These are phyloP conservation scores for Dalbergia cultrata DNA, from an alignment of 306 rosid genomes.

Conservation along the genomic window DNA sequence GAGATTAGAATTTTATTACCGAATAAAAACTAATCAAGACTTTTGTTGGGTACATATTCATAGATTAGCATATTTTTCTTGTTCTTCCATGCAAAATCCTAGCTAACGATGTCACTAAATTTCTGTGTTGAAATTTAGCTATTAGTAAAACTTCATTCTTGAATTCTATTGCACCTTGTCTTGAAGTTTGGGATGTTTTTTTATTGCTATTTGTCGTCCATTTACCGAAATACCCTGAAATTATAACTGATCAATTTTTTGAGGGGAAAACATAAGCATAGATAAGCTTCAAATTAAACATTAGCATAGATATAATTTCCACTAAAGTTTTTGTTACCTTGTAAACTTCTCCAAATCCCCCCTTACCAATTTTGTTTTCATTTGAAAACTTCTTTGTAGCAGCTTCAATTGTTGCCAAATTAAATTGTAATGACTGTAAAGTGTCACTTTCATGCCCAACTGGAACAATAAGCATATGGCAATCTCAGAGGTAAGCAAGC, in stretches of 20 bases:
- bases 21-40: slow-evolving; percentile 33
- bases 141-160: no score
- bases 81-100: no score
- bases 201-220: slow-evolving; percentile 53
- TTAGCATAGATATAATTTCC: no score
- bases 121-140: no score
- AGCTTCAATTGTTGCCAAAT: slow-evolving; percentile 51
- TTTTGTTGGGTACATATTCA: no score
- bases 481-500: background rate
- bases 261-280: no score
- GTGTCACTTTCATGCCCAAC: slow-evolving; percentile 43
- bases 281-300: no score
- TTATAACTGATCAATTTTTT: no score
- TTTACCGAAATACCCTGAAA: slow-evolving; percentile 50
- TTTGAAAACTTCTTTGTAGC: slow-evolving; percentile 43
- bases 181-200: slow-evolving; percentile 39
- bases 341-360: slow-evolving; percentile 68
- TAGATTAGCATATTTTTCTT: no score
- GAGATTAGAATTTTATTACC: background rate
- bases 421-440: slow-evolving; percentile 49
- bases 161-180: slow-evolving; percentile 44
- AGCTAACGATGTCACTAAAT: no score
- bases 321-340: slow-evolving; percentile 37
- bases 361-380: slow-evolving; percentile 56
- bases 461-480: background rate